Evolutionary conservation across 2,329 filamentous ascomycete species (phyloP).

Genomic region (Rhynchosporium secalis): DNA sequence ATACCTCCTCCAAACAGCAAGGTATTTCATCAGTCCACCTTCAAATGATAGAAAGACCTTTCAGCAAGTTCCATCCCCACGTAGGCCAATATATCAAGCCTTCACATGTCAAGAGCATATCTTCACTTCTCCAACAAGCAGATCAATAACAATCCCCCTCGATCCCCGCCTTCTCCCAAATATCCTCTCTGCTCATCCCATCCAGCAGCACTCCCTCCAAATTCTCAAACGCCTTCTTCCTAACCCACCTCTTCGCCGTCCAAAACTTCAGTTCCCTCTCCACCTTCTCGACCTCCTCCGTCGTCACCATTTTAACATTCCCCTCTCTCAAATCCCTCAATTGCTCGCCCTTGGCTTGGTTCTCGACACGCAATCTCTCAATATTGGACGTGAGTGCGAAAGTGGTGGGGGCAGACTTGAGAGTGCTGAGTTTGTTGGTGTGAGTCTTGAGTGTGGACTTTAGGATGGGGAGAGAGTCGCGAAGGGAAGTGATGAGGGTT

Average conservation of each 20-base stretch:
- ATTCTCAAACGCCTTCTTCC: slow-evolving; percentile 37
- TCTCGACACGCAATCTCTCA: slow-evolving; percentile 46
- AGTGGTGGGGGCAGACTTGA: slow-evolving; percentile 49
- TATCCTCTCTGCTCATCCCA: slow-evolving; percentile 47
- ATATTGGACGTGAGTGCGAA: slow-evolving; percentile 50
- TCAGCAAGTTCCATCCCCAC: background rate
- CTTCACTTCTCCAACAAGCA: background rate
- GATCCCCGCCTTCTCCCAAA: slow-evolving; percentile 46
- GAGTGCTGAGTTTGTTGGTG: slow-evolving; percentile 45
- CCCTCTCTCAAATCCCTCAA: slow-evolving; percentile 45
- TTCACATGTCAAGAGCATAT: background rate
- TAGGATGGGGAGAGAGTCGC: slow-evolving; percentile 45
- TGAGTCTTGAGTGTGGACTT: slow-evolving; percentile 52
- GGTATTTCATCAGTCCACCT: background rate
- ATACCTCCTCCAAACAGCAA: background rate
- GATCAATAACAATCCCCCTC: slow-evolving; percentile 28
- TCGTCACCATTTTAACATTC: slow-evolving; percentile 46
- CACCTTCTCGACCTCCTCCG: slow-evolving; percentile 48
- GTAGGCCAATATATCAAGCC: background rate
- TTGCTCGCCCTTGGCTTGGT: slow-evolving; percentile 42
- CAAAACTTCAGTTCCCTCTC: slow-evolving; percentile 49
- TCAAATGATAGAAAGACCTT: background rate
- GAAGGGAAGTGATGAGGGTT: slow-evolving; percentile 48
- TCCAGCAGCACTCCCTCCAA: slow-evolving; percentile 47
- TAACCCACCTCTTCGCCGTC: slow-evolving; percentile 38